Conservation (phyloP, 257 asterid genomes). For the Solanum pinnatisectum region DNA sequence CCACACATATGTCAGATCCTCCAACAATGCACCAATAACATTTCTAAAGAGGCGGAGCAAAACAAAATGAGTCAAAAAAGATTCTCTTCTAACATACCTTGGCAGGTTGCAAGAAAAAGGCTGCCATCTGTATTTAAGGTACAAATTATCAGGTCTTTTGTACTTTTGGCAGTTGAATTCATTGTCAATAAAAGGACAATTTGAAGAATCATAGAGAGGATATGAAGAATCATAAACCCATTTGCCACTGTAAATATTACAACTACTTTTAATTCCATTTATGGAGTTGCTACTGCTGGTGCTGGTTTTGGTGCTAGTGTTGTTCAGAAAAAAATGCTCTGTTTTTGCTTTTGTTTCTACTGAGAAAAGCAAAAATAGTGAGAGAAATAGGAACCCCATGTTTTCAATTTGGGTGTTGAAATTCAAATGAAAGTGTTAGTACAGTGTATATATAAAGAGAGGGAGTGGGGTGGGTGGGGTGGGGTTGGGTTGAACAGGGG, state of each 20-base stretch:
- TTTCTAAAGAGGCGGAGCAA: background rate
- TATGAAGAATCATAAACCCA: slow-evolving; percentile 84
- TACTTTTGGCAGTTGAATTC: slow-evolving; percentile 72
- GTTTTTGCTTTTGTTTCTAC: slow-evolving; percentile 19
- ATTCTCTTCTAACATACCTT: slow-evolving; percentile 23
- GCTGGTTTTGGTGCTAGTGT: background rate
- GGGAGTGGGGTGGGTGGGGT: background rate
- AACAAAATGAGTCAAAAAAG: background rate
- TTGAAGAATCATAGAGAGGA: slow-evolving; percentile 72
- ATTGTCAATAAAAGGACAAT: slow-evolving; percentile 78
- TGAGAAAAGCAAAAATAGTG: slow-evolving; percentile 20
- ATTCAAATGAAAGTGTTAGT: background rate
- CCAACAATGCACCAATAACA: background rate
- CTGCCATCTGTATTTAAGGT: slow-evolving; percentile 90
- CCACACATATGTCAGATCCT: rapidly evolving
- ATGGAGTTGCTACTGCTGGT: slow-evolving; percentile 2
- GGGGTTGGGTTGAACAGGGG: background rate
- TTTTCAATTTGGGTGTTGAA: slow-evolving; percentile 7
- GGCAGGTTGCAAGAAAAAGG: slow-evolving; percentile 76
- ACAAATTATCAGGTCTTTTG: slow-evolving; percentile 60
- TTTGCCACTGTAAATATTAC: slow-evolving; percentile 64
- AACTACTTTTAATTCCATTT: slow-evolving; percentile 9
- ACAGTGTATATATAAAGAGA: background rate
- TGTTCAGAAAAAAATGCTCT: slow-evolving; percentile 5
- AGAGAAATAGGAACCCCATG: slow-evolving; percentile 30